These are phyloP conservation scores for Drosera capensis DNA, from an alignment of 148 eudicot genomes.

Conservation along the genomic window DNA sequence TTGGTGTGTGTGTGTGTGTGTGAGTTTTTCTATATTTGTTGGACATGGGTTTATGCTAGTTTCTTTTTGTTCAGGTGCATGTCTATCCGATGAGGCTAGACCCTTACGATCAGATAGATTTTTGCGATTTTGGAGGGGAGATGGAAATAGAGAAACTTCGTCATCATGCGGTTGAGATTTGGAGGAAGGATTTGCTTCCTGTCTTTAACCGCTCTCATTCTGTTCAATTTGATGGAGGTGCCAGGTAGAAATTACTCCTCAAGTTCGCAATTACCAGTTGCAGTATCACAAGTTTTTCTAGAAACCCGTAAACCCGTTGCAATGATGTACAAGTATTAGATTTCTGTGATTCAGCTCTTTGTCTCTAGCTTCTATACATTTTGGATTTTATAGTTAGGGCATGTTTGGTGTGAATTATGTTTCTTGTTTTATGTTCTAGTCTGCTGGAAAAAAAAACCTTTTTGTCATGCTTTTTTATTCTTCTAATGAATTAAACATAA, in stretches of 20 bases:
- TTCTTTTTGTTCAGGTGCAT: conserved; percentile 30
- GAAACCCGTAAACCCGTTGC: neutral
- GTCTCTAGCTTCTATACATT: neutral
- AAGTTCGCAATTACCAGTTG: neutral
- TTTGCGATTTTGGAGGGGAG: conserved; percentile 37
- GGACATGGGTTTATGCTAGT: neutral
- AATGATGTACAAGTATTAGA: no score
- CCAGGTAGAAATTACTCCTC: conserved; percentile 29
- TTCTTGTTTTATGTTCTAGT: neutral
- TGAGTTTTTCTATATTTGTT: conserved; percentile 3
- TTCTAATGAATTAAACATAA: no score
- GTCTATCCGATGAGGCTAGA: conserved; percentile 37
- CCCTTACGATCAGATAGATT: conserved; percentile 9
- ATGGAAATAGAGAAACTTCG: conserved; percentile 63
- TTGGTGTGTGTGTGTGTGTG: conserved; percentile 3
- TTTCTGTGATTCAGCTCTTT: no score
- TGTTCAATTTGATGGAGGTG: conserved; percentile 45
- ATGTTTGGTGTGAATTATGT: neutral
- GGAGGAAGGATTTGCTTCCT: conserved; percentile 73
- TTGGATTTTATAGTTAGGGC: neutral
- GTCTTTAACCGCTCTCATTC: conserved; percentile 65
- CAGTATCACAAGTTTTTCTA: neutral
- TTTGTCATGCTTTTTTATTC: neutral
- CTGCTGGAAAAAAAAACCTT: neutral
- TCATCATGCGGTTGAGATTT: conserved; percentile 53